Evolutionary conservation across 163 green algal species (phyloP).

Genomic region (Trebouxia gelatinosa): DNA sequence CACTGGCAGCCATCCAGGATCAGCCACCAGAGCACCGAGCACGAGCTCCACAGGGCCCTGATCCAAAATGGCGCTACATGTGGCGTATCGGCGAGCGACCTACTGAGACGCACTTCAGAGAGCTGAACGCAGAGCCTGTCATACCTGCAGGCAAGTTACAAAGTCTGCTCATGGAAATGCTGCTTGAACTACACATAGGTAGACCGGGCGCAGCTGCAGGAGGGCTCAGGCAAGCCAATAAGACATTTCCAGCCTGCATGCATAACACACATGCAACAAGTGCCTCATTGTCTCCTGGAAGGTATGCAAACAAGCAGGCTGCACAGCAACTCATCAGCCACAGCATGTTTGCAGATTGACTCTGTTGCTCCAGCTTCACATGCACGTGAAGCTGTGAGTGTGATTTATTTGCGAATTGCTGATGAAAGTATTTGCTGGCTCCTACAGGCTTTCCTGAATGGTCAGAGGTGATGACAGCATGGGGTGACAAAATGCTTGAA

Average conservation of each 20-base stretch:
- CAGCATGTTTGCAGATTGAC: neutral
- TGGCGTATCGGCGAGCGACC: constrained; percentile 76
- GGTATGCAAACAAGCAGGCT: neutral
- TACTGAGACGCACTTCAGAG: constrained; percentile 59
- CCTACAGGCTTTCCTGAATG: constrained; percentile 75
- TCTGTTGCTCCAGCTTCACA: too few relatives aligned
- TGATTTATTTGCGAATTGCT: too few relatives aligned
- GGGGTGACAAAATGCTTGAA: constrained; percentile 75
- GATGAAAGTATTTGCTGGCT: neutral
- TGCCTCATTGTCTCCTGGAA: neutral
- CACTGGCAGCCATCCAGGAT: constrained; percentile 36
- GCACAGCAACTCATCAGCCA: neutral
- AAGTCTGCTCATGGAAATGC: neutral
- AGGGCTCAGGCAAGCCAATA: neutral
- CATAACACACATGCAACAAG: too few relatives aligned
- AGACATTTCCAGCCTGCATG: neutral
- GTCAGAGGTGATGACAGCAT: constrained; percentile 78
- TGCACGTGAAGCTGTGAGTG: too few relatives aligned
- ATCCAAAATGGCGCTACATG: constrained; percentile 91
- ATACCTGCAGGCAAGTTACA: constrained; percentile 54
- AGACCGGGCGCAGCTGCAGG: neutral
- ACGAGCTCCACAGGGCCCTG: constrained; percentile 38
- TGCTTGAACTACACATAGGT: neutral
- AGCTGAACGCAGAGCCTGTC: constrained; percentile 84
- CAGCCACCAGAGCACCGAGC: constrained; percentile 42